Percentiles rank a stretch among this genome's conserved stretches.
Evolutionary conservation across 2,329 filamentous ascomycete genomes (phyloP).

Genomic region (Cladosporium sp.): DNA sequence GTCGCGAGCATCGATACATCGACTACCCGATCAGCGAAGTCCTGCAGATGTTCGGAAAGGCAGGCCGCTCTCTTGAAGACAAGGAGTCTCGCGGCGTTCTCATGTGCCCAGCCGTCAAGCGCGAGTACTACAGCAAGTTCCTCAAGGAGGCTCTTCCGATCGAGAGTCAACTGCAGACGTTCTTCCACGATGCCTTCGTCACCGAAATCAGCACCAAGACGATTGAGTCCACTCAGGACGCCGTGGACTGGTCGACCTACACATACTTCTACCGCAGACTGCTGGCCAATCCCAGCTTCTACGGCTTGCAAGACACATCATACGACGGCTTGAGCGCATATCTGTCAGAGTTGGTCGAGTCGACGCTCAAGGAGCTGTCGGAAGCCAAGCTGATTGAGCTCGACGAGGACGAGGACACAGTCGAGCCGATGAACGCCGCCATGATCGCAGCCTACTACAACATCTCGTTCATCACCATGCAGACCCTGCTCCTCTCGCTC

Average conservation of each 20-base stretch:
- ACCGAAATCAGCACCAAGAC: conserved; percentile 95
- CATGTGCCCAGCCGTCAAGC: conserved; percentile 90
- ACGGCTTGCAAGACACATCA: conserved; percentile 79
- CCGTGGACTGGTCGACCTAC: conserved; percentile 97
- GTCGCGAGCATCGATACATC: conserved; percentile 91
- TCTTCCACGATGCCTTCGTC: conserved; percentile 91
- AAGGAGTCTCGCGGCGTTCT: conserved; percentile 83
- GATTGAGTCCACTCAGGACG: conserved; percentile 91
- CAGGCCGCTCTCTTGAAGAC: conserved; percentile 70
- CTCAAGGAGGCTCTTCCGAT: conserved; percentile 91
- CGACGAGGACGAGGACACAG: conserved; percentile 78
- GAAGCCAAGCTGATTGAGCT: conserved; percentile 95
- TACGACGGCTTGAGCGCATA: conserved; percentile 92
- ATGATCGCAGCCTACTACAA: conserved; percentile 99
- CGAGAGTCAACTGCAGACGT: conserved; percentile 86
- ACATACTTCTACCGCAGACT: conserved; percentile 96
- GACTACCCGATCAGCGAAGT: conserved; percentile 94
- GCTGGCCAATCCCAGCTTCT: conserved; percentile 93
- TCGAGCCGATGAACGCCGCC: conserved; percentile 85
- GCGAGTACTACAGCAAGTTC: conserved; percentile 99
- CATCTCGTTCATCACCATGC: conserved; percentile 98
- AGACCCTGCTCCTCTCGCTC: conserved; percentile 90
- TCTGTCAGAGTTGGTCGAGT: conserved; percentile 90
- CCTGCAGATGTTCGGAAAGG: conserved; percentile 96
- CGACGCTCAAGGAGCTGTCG: conserved; percentile 78